A percentile compares a stretch with the other conserved stretches of the same genome.
These are phyloP conservation scores for Kewa caespitosa DNA, from an alignment of 179 eudicot genomes.

Conservation along the genomic window DNA sequence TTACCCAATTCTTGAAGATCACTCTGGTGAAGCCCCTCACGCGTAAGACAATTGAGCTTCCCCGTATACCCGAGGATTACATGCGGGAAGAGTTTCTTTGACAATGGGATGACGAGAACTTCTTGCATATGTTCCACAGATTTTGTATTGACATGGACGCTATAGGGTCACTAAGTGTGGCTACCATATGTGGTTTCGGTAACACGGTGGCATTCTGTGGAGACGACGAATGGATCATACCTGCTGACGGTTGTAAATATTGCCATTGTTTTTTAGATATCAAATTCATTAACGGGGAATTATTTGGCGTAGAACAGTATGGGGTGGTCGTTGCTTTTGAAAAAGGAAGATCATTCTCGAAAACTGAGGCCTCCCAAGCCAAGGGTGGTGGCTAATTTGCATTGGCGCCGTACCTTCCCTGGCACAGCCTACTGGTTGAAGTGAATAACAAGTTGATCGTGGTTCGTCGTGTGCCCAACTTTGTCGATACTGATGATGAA, in stretches of 20 bases:
- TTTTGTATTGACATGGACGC: neutral
- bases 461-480: neutral
- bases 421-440: neutral
- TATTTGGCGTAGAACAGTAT: too few relatives aligned
- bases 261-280: too few relatives aligned
- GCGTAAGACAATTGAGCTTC: neutral
- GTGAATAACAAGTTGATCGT: neutral
- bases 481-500: neutral
- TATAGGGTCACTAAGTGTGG: neutral
- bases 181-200: neutral
- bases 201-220: neutral
- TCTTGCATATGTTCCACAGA: neutral
- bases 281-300: too few relatives aligned
- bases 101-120: neutral
- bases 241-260: too few relatives aligned
- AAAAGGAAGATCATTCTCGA: too few relatives aligned
- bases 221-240: too few relatives aligned
- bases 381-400: neutral
- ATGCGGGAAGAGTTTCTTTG: neutral
- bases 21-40: neutral
- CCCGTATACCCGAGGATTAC: neutral
- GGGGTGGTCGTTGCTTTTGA: too few relatives aligned
- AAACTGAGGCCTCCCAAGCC: neutral
- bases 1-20: neutral
- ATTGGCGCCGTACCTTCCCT: too few relatives aligned